Base-by-base conservation (phyloP, 179 eudicot genomes). In the Actinidia chinensis region DNA sequence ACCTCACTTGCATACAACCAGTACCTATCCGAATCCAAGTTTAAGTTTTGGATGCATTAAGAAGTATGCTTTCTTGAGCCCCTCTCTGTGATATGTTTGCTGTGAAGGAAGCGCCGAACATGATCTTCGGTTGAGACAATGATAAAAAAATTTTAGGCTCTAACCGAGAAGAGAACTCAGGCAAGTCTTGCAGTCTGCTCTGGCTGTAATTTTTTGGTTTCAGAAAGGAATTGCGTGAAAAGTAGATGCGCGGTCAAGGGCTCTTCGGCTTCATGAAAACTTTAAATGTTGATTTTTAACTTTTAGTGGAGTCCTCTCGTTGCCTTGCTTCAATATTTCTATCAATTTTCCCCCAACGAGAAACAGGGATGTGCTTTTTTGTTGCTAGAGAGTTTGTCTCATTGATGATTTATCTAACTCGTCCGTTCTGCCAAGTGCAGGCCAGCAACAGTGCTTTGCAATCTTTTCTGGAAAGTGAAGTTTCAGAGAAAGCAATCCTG, bases 91-190 rank as follows among this genome's bases (percentile, higher is more conserved):
- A 97, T 73, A 83, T 97, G 82, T 75, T 94, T n/a, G 74, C 92
- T n/a, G 92, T 56, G 98, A 97, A 77, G 99, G 99, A 47, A 90
- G 93, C 88, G 97, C 98, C 79, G 92, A 97, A 25, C 92, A 97
- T 88, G 97, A 97, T 90, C n/a, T n/a, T 97, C 98, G 33, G 76
- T 97, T 71, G 97, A 97, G 88, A 92, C 97, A 40, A 88, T 97
- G 86, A 85, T 94, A 68, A 92, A n/a, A n/a, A 87, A 76, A 82
- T 97, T 67, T 83, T 97, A 76, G 84, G 87, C 87, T 94, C 95
- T 60, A 80, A 89, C 17, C 91, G 83, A 71, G 98, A 92, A 82
- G 99, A 97, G 85, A n/a, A 94, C 98, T 47, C 99, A 90, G 79
- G 97, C 92, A 43, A 92, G 90, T 76, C 91, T 98, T 63, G 93